Evolutionary conservation across 2,329 filamentous ascomycete genomes (phyloP), one percentile per base, ranked within the genome.

Genomic region (Monilinia vaccinii-corymbosi): DNA sequence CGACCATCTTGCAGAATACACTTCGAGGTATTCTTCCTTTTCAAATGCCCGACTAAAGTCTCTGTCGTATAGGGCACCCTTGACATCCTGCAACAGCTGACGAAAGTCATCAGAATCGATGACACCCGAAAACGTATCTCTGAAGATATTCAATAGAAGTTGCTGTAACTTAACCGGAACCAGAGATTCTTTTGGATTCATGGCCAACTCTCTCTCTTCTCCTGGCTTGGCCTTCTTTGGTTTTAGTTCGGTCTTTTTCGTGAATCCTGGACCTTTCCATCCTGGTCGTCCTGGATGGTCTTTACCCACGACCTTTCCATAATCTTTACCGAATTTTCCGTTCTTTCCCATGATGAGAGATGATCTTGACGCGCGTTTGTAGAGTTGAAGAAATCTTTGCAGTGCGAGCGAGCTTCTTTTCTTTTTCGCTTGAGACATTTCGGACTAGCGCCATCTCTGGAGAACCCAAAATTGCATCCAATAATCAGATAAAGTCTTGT

Each of bases 1-100:
- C 73, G 91, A 96, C 92, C 93, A 99, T 67, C 94, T 78, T 58
- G 90, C 83, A 10, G 91, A 90, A 76, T 99, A 99, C 11, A 88
- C 89, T 62, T 88, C 83, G 21, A 97, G 79, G 67, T 87, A 82
- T 48, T 87, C 83, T 59, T 83, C 79, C 49, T 79, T 79, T 0
- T 84, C 85, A 75, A 97, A 99, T 0, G 93, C 93, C 18, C 78
- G 76, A 14, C 79, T 79, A 74, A 97, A 97, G 72, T 97, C 89
- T 36, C 94, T 84, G 61, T 88, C 85, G 72, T 87, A 97, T 10
- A 99, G 79, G 64, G 93, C 89, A 9, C 85, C 80, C 73, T 97
- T 99, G 63, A 97, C 83, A 56, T 86, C 83, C 70, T 96, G 93
- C 23, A 97, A 79, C 4, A 85, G 73, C 1, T 77, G 69, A 34